Base-by-base conservation (phyloP, 768 basidiomycete genomes). In the Paxillus ammoniavirescens region DNA sequence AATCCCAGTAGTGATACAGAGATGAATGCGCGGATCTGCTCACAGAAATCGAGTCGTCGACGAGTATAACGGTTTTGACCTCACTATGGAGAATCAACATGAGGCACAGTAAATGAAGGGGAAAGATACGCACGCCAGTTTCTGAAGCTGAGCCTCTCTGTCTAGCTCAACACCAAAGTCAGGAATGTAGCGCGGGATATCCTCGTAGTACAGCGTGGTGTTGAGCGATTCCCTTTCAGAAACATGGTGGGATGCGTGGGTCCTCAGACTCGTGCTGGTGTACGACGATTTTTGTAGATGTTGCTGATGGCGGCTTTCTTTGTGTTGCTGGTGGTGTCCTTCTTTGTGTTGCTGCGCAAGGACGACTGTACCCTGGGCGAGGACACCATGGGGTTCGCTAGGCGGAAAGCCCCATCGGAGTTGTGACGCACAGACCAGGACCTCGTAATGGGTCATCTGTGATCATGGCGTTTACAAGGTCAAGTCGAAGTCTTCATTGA, bases 41-140 rank as follows among this genome's bases (percentile, higher is more conserved):
- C 18, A 72, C 72, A 1, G 77, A 76, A 47, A 71, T 59, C 1
- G 75, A 76, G 48, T 76, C 77, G 44, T 75, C 72, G 21, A 77
- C 59, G 36, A 77, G 54, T 42, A 77, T 66, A 38, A 77, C 72
- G 13, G 75, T 72, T 55, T 77, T 77, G 61, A 73, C 69, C 45
- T 72, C 72, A 51, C 72, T 72, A 18, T 8, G 36, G 43, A 10
- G 5, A 5, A 9, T 61, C 52, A 65, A 42, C n/a, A 46, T 4
- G 26, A 15, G 30, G 8, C 15, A 21, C 33, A 0, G 18, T 23
- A n/a, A 5, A 31, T 33, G 0, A 52, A n/a, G n/a, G 28, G 28
- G 3, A 41, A 9, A 23, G 26, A 54, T n/a, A 72, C 68, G 21
- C 17, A 72, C 68, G 62, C 66, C 30, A 70, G 57, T 56, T 56